A percentile compares a stretch with the other conserved stretches of the same genome.
Conservation (phyloP, 176 grass and related monocot species). For the Ananas comosus region DNA sequence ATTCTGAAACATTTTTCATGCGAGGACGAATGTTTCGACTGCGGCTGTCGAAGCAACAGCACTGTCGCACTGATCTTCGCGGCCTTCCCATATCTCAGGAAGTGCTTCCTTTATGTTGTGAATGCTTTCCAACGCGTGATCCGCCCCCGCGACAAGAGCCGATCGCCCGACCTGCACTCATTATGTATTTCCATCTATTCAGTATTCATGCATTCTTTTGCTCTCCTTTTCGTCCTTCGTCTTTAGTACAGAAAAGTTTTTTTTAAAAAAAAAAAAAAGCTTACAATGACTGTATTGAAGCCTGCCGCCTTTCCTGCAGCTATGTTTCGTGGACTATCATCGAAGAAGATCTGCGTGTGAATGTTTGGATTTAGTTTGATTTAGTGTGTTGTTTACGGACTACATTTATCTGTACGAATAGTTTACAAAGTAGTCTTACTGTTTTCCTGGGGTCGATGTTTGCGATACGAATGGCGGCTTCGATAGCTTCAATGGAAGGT, state of each 20-base stretch:
- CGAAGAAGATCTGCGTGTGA: conserved; percentile 51
- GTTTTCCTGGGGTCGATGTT: conserved; percentile 45
- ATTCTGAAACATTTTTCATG: conserved; percentile 15
- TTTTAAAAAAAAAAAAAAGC: background rate
- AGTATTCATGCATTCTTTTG: background rate
- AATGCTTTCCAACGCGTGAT: conserved; percentile 55
- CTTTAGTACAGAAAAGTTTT: background rate
- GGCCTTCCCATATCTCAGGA: conserved; percentile 43
- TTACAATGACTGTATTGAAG: conserved; percentile 64
- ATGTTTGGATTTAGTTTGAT: background rate
- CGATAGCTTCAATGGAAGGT: conserved; percentile 53
- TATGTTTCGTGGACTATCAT: conserved; percentile 57
- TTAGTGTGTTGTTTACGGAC: background rate
- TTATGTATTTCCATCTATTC: background rate
- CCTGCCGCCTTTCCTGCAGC: conserved; percentile 55
- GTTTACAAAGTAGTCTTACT: conserved; percentile 18
- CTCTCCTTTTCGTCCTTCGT: background rate
- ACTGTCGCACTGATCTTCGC: conserved; percentile 17
- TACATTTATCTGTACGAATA: background rate
- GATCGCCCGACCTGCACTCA: conserved; percentile 48
- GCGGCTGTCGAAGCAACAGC: conserved; percentile 13
- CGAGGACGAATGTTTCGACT: conserved; percentile 26
- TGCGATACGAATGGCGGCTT: conserved; percentile 39
- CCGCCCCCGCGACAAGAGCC: conserved; percentile 29
- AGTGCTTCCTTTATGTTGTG: conserved; percentile 62